phyloP scores from a whole-genome alignment of 2,329 filamentous ascomycete species.

The Colletotrichum agaves region DNA sequence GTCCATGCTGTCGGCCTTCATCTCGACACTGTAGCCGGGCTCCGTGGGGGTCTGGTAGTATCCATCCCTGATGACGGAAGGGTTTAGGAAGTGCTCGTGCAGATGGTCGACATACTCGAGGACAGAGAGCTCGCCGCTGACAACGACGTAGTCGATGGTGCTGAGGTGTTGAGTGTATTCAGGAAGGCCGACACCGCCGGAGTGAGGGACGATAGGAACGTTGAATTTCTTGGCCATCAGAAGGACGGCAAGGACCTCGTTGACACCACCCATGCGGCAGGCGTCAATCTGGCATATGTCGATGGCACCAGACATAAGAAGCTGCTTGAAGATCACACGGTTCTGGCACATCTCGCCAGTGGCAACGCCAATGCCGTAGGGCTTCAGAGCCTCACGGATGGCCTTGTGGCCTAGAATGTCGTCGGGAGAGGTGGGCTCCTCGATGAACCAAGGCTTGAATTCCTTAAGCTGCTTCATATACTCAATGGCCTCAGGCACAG shows the following conservation, averaged over 20 bases:
- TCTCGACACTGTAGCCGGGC: slow-evolving; percentile 91
- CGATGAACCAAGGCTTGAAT: slow-evolving; percentile 94
- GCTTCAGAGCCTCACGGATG: slow-evolving; percentile 81
- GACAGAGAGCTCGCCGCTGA: slow-evolving; percentile 82
- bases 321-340: slow-evolving; percentile 92
- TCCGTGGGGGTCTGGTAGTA: slow-evolving; percentile 88
- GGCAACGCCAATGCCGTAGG: slow-evolving; percentile 82
- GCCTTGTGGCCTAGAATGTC: slow-evolving; percentile 90
- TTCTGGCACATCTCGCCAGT: slow-evolving; percentile 98
- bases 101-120: slow-evolving; percentile 94
- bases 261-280: slow-evolving; percentile 88
- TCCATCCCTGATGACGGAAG: slow-evolving; percentile 81
- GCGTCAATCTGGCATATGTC: slow-evolving; percentile 92
- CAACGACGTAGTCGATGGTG: slow-evolving; percentile 92
- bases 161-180: slow-evolving; percentile 95
- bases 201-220: slow-evolving; percentile 89
- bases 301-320: slow-evolving; percentile 81
- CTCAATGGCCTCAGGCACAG: slow-evolving; percentile 85
- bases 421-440: slow-evolving; percentile 91
- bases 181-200: slow-evolving; percentile 87
- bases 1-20: slow-evolving; percentile 91
- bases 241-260: slow-evolving; percentile 90
- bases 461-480: slow-evolving; percentile 86
- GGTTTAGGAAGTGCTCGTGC: slow-evolving; percentile 92
- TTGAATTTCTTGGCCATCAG: slow-evolving; percentile 83